These are phyloP conservation scores for Schizosaccharomyces lindneri DNA, from an alignment of 805 yeast species.

Conservation along the genomic window DNA sequence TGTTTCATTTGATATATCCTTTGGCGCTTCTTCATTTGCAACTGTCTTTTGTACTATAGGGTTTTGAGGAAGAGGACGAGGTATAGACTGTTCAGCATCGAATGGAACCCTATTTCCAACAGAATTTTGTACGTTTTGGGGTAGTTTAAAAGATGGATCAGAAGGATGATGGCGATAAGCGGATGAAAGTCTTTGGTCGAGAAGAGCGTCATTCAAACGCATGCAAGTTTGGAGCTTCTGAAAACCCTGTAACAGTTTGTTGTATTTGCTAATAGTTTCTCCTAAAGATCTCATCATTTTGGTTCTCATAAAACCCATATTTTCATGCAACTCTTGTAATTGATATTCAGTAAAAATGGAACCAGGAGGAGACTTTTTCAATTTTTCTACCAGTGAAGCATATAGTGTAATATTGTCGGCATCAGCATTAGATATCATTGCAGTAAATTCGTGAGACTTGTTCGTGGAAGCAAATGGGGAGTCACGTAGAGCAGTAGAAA, in stretches of 20 bases:
- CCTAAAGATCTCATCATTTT: neutral
- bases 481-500: neutral
- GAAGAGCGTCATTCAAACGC: neutral
- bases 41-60: too few species aligned
- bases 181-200: neutral
- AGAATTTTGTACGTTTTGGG: neutral
- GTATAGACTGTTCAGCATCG: too few species aligned
- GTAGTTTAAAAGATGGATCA: neutral
- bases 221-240: neutral
- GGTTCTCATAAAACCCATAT: neutral
- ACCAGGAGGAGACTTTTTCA: neutral
- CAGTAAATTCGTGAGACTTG: neutral
- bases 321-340: neutral
- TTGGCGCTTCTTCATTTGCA: too few species aligned
- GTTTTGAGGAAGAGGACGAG: too few species aligned
- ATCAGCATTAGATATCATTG: neutral
- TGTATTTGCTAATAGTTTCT: neutral
- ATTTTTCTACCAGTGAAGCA: neutral
- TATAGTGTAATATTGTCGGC: slow-evolving; percentile 1
- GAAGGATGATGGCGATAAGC: neutral
- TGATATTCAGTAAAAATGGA: neutral
- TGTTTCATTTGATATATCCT: too few species aligned
- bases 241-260: neutral
- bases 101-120: neutral
- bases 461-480: neutral